These are phyloP conservation scores for Thermochaetoides dissita DNA, from an alignment of 2,329 filamentous ascomycete species.

Conservation along the genomic window DNA sequence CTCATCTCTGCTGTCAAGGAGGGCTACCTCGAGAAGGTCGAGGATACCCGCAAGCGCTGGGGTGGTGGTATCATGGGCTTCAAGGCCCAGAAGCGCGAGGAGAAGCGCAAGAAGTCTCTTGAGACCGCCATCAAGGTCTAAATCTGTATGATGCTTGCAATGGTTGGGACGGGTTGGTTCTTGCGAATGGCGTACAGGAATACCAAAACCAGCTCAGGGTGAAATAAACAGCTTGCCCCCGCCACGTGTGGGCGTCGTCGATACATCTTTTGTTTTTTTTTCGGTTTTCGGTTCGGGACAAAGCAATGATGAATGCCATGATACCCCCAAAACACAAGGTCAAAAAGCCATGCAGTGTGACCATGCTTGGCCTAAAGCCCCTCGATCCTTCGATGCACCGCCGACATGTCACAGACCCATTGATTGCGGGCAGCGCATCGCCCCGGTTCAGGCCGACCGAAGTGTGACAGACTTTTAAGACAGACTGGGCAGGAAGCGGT, in stretches of 20 bases:
- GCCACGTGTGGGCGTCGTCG: constrained; percentile 12
- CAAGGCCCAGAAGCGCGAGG: constrained; percentile 68
- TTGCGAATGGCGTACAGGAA: constrained; percentile 22
- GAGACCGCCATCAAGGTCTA: constrained; percentile 98
- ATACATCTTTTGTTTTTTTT: constrained; percentile 7
- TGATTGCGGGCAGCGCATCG: too few relatives aligned
- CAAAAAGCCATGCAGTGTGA: constrained; percentile 5
- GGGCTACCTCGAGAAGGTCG: constrained; percentile 90
- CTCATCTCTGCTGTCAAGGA: constrained; percentile 94
- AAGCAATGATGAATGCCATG: constrained; percentile 13
- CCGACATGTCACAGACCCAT: neutral
- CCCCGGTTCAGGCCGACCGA: too few relatives aligned
- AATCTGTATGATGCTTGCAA: constrained; percentile 22
- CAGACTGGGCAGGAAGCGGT: too few relatives aligned
- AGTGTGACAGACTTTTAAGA: too few relatives aligned
- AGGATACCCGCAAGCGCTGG: constrained; percentile 85
- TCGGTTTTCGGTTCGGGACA: constrained; percentile 6
- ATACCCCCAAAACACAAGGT: constrained; percentile 10
- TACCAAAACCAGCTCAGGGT: constrained; percentile 21
- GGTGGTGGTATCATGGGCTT: constrained; percentile 98
- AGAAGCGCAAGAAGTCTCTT: constrained; percentile 88
- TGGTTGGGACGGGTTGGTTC: constrained; percentile 17
- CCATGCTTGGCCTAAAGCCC: neutral
- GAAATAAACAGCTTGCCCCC: constrained; percentile 17
- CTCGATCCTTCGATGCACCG: neutral